Evolutionary conservation across 2,329 filamentous ascomycete genomes (phyloP).

Genomic region (Aspergillus costaricaensis): DNA sequence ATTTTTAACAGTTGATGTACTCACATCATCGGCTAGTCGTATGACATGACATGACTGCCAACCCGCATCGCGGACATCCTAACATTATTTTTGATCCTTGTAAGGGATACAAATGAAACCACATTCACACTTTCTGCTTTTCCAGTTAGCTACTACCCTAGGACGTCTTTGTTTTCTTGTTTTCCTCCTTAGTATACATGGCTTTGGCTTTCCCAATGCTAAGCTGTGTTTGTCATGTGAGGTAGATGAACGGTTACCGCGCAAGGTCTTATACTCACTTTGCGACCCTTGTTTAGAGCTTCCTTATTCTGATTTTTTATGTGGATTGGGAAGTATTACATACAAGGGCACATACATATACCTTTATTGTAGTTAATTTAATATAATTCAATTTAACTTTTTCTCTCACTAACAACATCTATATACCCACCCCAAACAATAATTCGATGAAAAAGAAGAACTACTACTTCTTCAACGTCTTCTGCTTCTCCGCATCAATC

Average conservation of each 20-base stretch:
- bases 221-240: slow-evolving; percentile 49
- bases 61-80: neutral
- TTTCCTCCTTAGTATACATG: slow-evolving; percentile 47
- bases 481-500: slow-evolving; percentile 91
- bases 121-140: neutral
- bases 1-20: neutral
- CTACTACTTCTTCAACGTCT: slow-evolving; percentile 63
- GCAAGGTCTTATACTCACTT: slow-evolving; percentile 28
- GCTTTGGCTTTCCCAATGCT: slow-evolving; percentile 43
- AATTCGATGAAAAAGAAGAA: slow-evolving; percentile 2
- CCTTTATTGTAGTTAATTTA: neutral
- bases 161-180: neutral
- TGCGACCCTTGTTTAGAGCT: slow-evolving; percentile 27
- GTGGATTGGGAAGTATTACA: slow-evolving; percentile 19
- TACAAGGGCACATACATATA: slow-evolving; percentile 27
- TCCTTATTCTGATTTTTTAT: slow-evolving; percentile 16
- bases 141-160: neutral
- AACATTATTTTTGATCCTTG: neutral
- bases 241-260: slow-evolving; percentile 38
- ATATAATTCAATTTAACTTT: too few species aligned
- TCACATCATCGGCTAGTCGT: neutral
- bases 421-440: too few species aligned
- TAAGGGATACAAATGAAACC: slow-evolving; percentile 4
- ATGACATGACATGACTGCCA: neutral
- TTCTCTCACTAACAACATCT: too few species aligned